phyloP scores from a whole-genome alignment of 164 flowering plant genomes.

The Akebia trifoliata region DNA sequence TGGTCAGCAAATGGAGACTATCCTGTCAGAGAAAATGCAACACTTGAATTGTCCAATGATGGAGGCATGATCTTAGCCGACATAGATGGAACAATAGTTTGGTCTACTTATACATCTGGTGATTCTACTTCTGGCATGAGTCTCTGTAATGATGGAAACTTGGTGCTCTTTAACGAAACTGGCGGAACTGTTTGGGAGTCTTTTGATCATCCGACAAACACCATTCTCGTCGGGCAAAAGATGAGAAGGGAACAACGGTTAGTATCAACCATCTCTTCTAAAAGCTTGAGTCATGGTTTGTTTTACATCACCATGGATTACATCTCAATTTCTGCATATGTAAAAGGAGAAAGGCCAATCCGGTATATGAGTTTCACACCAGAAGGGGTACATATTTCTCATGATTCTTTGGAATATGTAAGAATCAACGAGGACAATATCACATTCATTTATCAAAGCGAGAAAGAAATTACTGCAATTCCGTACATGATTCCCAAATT shows the following conservation, averaged over 20 bases:
- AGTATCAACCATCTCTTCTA: constrained; percentile 13
- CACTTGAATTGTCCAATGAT: neutral
- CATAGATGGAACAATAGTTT: constrained; percentile 2
- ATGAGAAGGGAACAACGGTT: constrained; percentile 12
- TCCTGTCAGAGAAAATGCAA: constrained; percentile 2
- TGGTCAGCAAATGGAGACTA: neutral
- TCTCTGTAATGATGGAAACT: neutral
- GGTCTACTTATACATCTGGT: neutral
- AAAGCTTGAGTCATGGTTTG: constrained; percentile 13
- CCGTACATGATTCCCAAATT: neutral
- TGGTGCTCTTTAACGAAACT: neutral
- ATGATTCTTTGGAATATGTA: neutral
- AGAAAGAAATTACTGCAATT: neutral
- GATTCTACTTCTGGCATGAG: neutral
- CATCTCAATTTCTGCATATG: neutral
- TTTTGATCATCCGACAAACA: constrained; percentile 28
- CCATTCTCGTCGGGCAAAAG: constrained; percentile 23
- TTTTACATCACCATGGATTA: neutral
- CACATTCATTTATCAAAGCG: no score
- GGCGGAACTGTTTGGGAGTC: constrained; percentile 23
- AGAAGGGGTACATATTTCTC: neutral
- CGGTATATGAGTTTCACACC: neutral
- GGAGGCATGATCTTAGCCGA: neutral
- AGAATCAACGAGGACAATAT: neutral
- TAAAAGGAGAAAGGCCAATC: neutral